These are phyloP conservation scores for Suillus ampliporus DNA, from an alignment of 768 basidiomycete genomes.

Conservation along the genomic window DNA sequence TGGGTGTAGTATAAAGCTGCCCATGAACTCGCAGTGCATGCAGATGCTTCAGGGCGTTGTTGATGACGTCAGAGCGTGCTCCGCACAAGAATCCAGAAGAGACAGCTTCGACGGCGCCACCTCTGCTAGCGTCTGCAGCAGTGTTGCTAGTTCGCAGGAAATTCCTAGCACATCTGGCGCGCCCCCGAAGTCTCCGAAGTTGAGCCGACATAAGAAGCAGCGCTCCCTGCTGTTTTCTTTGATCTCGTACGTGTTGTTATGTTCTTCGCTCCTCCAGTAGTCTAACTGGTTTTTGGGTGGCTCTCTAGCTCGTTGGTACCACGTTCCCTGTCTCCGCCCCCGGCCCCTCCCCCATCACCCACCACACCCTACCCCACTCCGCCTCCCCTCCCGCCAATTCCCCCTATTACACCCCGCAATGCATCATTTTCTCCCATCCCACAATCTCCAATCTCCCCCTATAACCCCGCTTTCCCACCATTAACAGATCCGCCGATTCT, in stretches of 20 bases:
- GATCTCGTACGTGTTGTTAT: constrained; percentile 53
- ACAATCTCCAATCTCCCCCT: constrained; percentile 30
- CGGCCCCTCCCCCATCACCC: constrained; percentile 26
- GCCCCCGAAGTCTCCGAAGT: constrained; percentile 39
- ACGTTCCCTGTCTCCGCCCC: constrained; percentile 35
- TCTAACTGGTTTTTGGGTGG: constrained; percentile 11
- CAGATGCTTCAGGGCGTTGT: constrained; percentile 56
- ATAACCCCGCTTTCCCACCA: constrained; percentile 14
- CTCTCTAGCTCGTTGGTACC: constrained; percentile 35
- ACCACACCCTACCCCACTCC: constrained; percentile 25
- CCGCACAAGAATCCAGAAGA: constrained; percentile 39
- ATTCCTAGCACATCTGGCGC: constrained; percentile 11
- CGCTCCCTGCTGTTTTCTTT: constrained; percentile 74
- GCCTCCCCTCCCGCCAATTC: constrained; percentile 36
- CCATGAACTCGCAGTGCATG: constrained; percentile 47
- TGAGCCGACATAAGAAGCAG: constrained; percentile 67
- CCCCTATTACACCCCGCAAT: constrained; percentile 29
- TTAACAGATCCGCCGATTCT: constrained; percentile 45
- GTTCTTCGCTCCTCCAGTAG: constrained; percentile 10
- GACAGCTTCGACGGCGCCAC: constrained; percentile 38
- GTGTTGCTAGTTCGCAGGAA: constrained; percentile 24
- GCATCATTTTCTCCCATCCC: constrained; percentile 23
- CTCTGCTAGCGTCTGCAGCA: constrained; percentile 26
- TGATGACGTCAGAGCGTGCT: constrained; percentile 54
- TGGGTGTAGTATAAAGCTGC: constrained; percentile 55